Base-by-base conservation (phyloP, 441 rosid species). In the Arabidopsis lyrata region DNA sequence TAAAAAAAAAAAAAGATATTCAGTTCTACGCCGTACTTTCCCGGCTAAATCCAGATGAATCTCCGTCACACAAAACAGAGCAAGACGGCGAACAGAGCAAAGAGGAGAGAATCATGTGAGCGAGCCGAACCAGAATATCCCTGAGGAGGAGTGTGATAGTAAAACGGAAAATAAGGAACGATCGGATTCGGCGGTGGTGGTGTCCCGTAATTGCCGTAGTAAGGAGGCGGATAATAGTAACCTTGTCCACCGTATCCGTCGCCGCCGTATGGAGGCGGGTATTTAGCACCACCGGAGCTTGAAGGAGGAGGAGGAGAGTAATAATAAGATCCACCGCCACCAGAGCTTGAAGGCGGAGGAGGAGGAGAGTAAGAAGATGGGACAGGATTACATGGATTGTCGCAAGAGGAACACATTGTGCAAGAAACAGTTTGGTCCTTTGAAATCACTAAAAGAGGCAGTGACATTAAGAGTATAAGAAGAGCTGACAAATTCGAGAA, bases 181-280 rank as follows among this genome's bases (percentile, higher is more conserved):
- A 94, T 90, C 0, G 97, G 97, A 79, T 94, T 92, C 7, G 99
- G 99, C 1, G 99, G 97, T 2, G 97, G 97, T 4, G 95, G 92
- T 0, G 75, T 74, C 1, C 79, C 84, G 72, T 80, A 86, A 66
- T 81, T 77, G 5, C 81, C 77, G 71, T 78, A 74, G 24, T 62
- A 72, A 5, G 97, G 92, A 2, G 97, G 97, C 2, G 99, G 92
- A 56, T 83, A 85, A 60, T 87, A 81, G 66, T 53, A 58, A 24
- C 44, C 60, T 50, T 77, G 66, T 10, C 79, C 73, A 22, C 68
- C 80, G 14, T 56, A 15, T 11, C 50, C 50, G 16, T 60, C 63
- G 7, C 82, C 82, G 1, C 81, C 78, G 13, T 88, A 85, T 0
- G 94, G 97, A 5, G 98, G 98, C 5, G 90, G 81, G 68, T 81